phyloP scores from a whole-genome alignment of 2,329 filamentous ascomycete genomes.

The Exophiala oligosperma region DNA sequence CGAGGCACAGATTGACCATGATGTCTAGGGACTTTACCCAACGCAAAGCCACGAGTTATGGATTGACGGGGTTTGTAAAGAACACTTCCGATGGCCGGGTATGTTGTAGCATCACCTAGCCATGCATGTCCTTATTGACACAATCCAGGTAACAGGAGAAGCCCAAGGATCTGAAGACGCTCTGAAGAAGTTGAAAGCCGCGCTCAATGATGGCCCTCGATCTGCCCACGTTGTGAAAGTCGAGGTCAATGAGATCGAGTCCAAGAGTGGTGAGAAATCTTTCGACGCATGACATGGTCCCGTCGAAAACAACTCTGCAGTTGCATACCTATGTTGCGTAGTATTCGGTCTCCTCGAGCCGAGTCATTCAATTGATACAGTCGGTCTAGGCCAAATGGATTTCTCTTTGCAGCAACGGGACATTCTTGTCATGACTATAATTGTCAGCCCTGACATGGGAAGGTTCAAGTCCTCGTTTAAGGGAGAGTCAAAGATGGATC shows the following conservation, averaged over 20 bases:
- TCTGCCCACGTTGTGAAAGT: conserved; percentile 72
- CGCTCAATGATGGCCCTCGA: conserved; percentile 72
- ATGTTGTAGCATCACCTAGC: conserved; percentile 3
- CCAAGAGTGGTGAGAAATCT: conserved; percentile 62
- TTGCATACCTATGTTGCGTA: no score
- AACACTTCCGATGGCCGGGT: conserved; percentile 50
- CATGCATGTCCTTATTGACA: conserved; percentile 8
- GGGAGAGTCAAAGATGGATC: no score
- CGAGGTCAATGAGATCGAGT: conserved; percentile 65
- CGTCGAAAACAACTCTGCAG: no score
- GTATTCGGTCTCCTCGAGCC: no score
- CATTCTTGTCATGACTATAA: no score
- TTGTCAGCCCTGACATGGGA: no score
- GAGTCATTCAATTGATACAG: no score
- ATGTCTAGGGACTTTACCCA: conserved; percentile 42
- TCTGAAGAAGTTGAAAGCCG: conserved; percentile 69
- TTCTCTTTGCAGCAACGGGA: no score
- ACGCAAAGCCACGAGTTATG: conserved; percentile 42
- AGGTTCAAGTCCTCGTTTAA: no score
- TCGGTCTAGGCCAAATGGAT: no score
- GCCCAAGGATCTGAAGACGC: conserved; percentile 71
- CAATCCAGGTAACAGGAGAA: conserved; percentile 77
- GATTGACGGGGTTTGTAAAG: conserved; percentile 50
- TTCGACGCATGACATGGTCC: conserved; percentile 15
- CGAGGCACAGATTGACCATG: background rate